Percentiles rank a stretch among this genome's conserved stretches.
These are phyloP conservation scores for Lachancea kluyveri DNA, from an alignment of 805 yeast species.

Conservation along the genomic window DNA sequence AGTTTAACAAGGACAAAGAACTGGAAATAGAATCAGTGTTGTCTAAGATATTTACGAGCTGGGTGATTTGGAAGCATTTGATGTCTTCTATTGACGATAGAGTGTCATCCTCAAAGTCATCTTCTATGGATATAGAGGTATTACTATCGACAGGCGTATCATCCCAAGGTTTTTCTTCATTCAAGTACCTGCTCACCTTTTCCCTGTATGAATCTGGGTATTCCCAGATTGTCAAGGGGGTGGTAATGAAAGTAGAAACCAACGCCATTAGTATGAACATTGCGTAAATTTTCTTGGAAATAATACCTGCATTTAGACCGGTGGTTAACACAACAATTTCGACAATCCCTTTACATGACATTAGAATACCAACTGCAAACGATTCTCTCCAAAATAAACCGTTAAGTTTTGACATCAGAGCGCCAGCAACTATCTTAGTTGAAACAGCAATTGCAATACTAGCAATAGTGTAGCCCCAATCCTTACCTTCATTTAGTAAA, in stretches of 20 bases:
- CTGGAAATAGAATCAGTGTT: slow-evolving; percentile 5
- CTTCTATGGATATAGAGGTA: slow-evolving; percentile 8
- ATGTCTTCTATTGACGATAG: too few relatives aligned
- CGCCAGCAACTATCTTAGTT: slow-evolving; percentile 65
- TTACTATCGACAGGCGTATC: too few relatives aligned
- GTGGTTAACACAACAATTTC: slow-evolving; percentile 74
- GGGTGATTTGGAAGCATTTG: slow-evolving; percentile 5
- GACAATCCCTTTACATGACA: slow-evolving; percentile 87
- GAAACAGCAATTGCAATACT: slow-evolving; percentile 60
- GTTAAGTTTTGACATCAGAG: slow-evolving; percentile 52
- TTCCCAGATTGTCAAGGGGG: slow-evolving; percentile 57
- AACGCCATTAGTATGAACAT: slow-evolving; percentile 84
- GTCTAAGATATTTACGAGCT: slow-evolving; percentile 5
- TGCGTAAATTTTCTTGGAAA: slow-evolving; percentile 58
- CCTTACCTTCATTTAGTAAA: slow-evolving; percentile 53
- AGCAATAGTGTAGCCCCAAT: slow-evolving; percentile 75
- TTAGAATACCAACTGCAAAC: slow-evolving; percentile 66
- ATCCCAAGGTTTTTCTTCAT: slow-evolving; percentile 29
- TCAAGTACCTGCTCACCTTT: slow-evolving; percentile 32
- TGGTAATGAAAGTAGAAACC: slow-evolving; percentile 70
- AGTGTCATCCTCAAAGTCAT: too few relatives aligned
- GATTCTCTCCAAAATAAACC: slow-evolving; percentile 71
- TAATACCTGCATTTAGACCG: slow-evolving; percentile 67
- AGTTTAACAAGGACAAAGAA: slow-evolving; percentile 12
- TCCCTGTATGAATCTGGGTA: slow-evolving; percentile 62